phyloP scores from a whole-genome alignment of 352 stramenopile genomes.

The Phytophthora sansomeana region DNA sequence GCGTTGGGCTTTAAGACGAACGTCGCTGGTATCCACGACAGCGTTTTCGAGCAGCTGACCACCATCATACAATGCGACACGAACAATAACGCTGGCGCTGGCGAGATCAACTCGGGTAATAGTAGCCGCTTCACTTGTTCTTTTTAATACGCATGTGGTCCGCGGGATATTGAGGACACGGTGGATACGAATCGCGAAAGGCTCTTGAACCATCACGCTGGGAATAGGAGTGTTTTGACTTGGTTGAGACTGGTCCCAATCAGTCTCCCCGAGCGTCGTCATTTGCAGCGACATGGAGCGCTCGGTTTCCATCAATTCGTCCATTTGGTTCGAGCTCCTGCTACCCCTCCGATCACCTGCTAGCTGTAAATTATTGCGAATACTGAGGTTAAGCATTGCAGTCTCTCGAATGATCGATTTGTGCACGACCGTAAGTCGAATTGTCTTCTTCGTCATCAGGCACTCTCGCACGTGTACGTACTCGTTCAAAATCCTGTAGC shows the following conservation, averaged over 20 bases:
- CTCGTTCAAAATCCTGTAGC: conserved; percentile 78
- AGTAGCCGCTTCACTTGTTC: conserved; percentile 65
- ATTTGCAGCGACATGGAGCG: conserved; percentile 58
- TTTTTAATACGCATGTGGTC: conserved; percentile 61
- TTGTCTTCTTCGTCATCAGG: conserved; percentile 81
- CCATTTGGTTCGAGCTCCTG: conserved; percentile 52
- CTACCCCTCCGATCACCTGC: conserved; percentile 20
- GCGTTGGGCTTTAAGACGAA: conserved; percentile 68
- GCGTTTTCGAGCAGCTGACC: conserved; percentile 67
- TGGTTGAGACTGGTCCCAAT: conserved; percentile 55
- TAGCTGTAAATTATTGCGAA: conserved; percentile 64
- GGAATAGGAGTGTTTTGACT: conserved; percentile 36
- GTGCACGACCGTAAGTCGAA: conserved; percentile 81
- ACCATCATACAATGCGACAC: conserved; percentile 76
- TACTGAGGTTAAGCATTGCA: conserved; percentile 72
- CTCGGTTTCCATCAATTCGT: conserved; percentile 53
- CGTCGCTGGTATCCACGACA: conserved; percentile 66
- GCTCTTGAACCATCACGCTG: conserved; percentile 67
- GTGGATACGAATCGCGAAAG: conserved; percentile 69
- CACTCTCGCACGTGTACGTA: conserved; percentile 88
- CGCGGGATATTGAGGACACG: conserved; percentile 83
- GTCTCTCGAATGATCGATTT: conserved; percentile 86
- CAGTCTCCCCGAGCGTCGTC: conserved; percentile 63
- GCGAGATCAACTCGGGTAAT: conserved; percentile 51
- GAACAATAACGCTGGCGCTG: conserved; percentile 76